Evolutionary conservation across 2,329 filamentous ascomycete genomes (phyloP).

Genomic region (Xylaria sp.): DNA sequence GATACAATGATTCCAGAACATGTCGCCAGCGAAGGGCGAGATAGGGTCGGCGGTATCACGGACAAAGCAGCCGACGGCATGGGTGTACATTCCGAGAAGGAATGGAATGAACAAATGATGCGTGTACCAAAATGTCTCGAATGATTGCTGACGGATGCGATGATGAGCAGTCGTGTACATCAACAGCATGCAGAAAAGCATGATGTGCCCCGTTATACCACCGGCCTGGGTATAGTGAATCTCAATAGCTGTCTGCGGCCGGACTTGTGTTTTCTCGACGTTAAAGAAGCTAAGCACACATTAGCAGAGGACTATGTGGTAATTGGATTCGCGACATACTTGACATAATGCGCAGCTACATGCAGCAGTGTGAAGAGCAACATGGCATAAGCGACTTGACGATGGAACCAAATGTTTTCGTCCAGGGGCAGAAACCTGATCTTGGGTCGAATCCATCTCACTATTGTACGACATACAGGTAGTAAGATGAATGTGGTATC

Average conservation of each 20-base stretch:
- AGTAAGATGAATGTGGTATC: conserved; percentile 90
- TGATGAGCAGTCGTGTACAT: conserved; percentile 97
- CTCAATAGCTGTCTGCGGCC: conserved; percentile 81
- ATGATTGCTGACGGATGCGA: conserved; percentile 95
- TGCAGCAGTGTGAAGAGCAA: conserved; percentile 85
- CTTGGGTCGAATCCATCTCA: conserved; percentile 87
- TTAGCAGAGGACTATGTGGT: conserved; percentile 20
- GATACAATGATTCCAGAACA: conserved; percentile 92
- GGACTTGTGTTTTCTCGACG: conserved; percentile 85
- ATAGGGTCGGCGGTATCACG: conserved; percentile 77
- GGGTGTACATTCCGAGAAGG: conserved; percentile 91
- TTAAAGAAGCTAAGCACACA: conserved; percentile 82
- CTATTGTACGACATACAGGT: conserved; percentile 92
- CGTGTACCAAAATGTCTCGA: conserved; percentile 99
- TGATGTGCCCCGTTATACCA: conserved; percentile 94
- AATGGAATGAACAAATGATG: conserved; percentile 99
- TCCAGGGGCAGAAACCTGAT: conserved; percentile 91
- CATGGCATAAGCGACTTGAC: conserved; percentile 91
- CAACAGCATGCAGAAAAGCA: conserved; percentile 98
- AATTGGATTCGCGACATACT: conserved; percentile 65
- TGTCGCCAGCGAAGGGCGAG: conserved; percentile 84
- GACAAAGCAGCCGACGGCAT: conserved; percentile 96
- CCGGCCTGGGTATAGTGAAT: conserved; percentile 92
- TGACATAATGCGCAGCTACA: conserved; percentile 88
- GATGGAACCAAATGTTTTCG: conserved; percentile 96